These are phyloP conservation scores for Parascedosporium putredinis DNA, from an alignment of 2,329 filamentous ascomycete species.

Conservation along the genomic window DNA sequence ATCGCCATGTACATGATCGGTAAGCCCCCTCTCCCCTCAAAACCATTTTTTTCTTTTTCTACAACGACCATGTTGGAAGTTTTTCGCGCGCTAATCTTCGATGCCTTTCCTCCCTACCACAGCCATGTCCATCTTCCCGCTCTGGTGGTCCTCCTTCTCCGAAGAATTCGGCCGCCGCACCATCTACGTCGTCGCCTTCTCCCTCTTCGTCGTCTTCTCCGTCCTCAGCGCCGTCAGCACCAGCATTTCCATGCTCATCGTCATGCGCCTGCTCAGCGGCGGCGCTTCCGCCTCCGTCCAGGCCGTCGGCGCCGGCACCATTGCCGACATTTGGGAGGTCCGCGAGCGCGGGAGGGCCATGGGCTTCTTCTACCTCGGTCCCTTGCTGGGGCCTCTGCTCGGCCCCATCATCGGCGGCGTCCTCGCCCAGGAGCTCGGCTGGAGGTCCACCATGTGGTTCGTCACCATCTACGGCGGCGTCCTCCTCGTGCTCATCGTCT, in stretches of 20 bases:
- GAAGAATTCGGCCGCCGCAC: slow-evolving; percentile 62
- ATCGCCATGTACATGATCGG: slow-evolving; percentile 70
- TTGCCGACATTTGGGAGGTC: slow-evolving; percentile 70
- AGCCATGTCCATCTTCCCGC: slow-evolving; percentile 69
- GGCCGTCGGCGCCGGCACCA: slow-evolving; percentile 73
- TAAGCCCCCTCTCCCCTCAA: neutral
- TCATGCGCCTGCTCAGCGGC: slow-evolving; percentile 63
- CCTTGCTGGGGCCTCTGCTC: slow-evolving; percentile 62
- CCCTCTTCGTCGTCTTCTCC: slow-evolving; percentile 61
- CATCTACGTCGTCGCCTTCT: slow-evolving; percentile 70
- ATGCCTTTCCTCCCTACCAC: neutral
- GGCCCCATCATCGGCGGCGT: slow-evolving; percentile 69
- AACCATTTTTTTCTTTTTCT: too few species aligned
- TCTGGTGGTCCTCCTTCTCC: slow-evolving; percentile 81
- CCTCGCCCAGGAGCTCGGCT: slow-evolving; percentile 57
- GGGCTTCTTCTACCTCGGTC: slow-evolving; percentile 73
- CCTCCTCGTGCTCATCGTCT: slow-evolving; percentile 43
- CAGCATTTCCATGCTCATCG: slow-evolving; percentile 65
- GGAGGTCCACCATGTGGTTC: slow-evolving; percentile 73
- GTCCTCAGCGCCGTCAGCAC: slow-evolving; percentile 57
- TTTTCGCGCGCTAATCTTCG: too few species aligned
- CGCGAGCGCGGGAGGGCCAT: slow-evolving; percentile 67
- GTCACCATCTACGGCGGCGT: slow-evolving; percentile 58
- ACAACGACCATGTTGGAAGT: too few species aligned
- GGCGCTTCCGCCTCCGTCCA: slow-evolving; percentile 73